Evolutionary conservation across 1,284 basidiomycete genomes (phyloP), one percentile per base, ranked within the genome.

Genomic region (Gomphus bonarii): DNA sequence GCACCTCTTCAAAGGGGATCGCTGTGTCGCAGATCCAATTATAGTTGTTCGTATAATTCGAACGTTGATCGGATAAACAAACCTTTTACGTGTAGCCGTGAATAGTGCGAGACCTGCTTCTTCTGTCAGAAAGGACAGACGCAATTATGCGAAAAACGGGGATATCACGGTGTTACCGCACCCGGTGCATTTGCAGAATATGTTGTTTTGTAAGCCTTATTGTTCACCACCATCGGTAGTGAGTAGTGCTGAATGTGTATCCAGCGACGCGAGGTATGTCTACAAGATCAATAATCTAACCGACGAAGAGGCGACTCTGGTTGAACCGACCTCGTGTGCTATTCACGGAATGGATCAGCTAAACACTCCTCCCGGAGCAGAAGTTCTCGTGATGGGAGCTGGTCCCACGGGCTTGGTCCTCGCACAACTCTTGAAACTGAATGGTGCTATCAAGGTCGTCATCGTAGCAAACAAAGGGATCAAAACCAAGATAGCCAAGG

Each of bases 271-370:
- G 53, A 70, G 73, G 64, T 79, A 79, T 66, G 67, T 76, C 59
- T 83, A 78, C 74, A 77, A 77, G 68, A 79, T 83, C 70, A 67
- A 79, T 61, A 80, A 82, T 68, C 71, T 83, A 55, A 72, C 76
- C 8, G 79, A 82, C 66, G 76, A 80, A 65, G 79, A 82, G 64
- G 77, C 80, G 2, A 80, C 78, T 11, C 72, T 84, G 3, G 69
- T 82, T 58, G 81, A 82, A 66, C 80, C 80, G 40, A 78, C 80
- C 3, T 77, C 80, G 47, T 84, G 81, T 66, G 80, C 80, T 25
- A 74, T 84, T 40, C 81, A 84, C 69, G 81, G 80, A 25, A 72
- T 82, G 61, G 81, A 84, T 70, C 77, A 80, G 67, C 73, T 84
- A 59, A 69, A 73, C 61, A 73, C 77, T 58, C 72, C 75, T 22